Base-by-base conservation (phyloP, 2,329 filamentous ascomycete genomes). In the Arthrobotrys musiformis region DNA sequence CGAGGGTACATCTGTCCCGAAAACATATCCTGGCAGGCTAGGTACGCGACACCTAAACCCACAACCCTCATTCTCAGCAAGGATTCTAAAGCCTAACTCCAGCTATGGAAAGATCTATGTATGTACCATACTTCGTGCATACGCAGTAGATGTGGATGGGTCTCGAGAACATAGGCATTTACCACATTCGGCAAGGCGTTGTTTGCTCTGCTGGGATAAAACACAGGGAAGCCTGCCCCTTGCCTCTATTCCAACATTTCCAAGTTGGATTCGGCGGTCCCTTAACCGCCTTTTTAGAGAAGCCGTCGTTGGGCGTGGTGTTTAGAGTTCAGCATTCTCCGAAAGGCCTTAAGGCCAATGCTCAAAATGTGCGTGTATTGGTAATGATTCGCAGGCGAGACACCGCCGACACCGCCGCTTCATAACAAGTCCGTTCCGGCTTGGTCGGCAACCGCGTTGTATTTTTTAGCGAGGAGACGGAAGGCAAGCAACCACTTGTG, bases 41-140 rank as follows among this genome's bases (percentile, higher is more conserved):
- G 54, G 24, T 33, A 19, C 54, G 40, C 22, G 40, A 13, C 54
- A 40, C 28, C 9, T 17, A 26, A 35, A 58, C 33, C 33, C 54
- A 17, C 33, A 11, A 19, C 19, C 54, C 17, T 58, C 11, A 6
- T 19, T 13, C 17, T 40, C 28, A 11, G 28, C 22, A 8, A 58
- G 17, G 19, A 40, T 1, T 40, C 33, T 26, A 5, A 37, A n/a
- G 17, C n/a, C n/a, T 24, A 19, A 9, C 33, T 28, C 33, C n/a
- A n/a, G 54, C n/a, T 3, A 19, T 40, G 9, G 33, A 40, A 22
- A 40, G 54, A 33, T 37, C 52, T 5, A 56, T 28, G 52, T 17
- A 30, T 58, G 54, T 58, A 58, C 33, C 54, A 58, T 58, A 58
- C 54, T 40, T 58, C 33, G 26, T 58, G 54, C 54, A 58, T 40